Evolutionary conservation across 1,139 yeast species (phyloP), one percentile per base, ranked within the genome.

Genomic region (Kodamaea ohmeri): DNA sequence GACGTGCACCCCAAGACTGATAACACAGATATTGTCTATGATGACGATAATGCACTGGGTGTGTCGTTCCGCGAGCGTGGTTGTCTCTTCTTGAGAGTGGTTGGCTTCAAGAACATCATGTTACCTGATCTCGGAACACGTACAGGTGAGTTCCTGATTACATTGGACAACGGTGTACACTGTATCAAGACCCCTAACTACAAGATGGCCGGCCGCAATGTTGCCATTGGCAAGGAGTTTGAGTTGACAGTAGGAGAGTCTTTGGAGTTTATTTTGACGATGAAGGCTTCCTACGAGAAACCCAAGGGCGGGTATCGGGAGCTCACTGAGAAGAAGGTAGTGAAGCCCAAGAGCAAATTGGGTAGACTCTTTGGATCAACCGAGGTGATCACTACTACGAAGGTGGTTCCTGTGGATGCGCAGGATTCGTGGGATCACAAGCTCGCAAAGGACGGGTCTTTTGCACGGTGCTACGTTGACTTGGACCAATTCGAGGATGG

Each of bases 131-230:
- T 80, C 39, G 60, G 61, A 15, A 55, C 58, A 4, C 80, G 80
- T 42, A 66, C 78, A 26, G 90, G 90, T 1, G 72, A 74, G 38
- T 81, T 86, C 60, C 76, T 80, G 33, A 55, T 89, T 32, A 80
- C 88, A 6, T 68, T 92, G 48, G 97, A 92, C 58, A 92, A 92
- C 58, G 96, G 97, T 2, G 80, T 83, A 27, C 96, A 92, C 55
- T 80, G 92, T 42, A 79, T 89, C 34, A 78, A 82, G 32, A 90
- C 97, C 0, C 82, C 86, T 21, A 77, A 76, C 52, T 71, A 78
- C 48, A 60, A 65, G 5, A 54, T 87, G 40, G 60, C 64, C 3
- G 53, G 64, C 9, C 59, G 58, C 27, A 61, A 63, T 17, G 67
- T 80, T 16, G 43, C 61, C 6, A 66, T 90, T 37, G 80, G 81